These are phyloP conservation scores for Sugiyamaella smithiae DNA, from an alignment of 805 yeast species.

Conservation along the genomic window DNA sequence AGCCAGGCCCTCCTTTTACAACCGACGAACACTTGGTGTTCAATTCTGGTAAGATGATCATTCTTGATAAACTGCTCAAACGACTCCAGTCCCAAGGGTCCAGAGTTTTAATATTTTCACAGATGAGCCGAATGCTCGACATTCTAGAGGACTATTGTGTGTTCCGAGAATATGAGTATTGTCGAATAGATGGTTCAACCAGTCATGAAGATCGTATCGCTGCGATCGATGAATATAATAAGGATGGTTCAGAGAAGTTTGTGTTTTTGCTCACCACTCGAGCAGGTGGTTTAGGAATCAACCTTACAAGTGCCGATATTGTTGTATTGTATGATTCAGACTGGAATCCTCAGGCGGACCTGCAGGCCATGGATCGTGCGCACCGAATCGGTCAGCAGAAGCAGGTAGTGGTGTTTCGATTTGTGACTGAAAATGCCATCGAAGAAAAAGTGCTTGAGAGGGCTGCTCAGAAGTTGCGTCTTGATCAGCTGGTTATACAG, in stretches of 20 bases:
- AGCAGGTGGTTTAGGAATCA: slow-evolving; percentile 96
- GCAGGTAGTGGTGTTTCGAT: slow-evolving; percentile 87
- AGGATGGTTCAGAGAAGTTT: slow-evolving; percentile 75
- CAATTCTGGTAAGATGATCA: slow-evolving; percentile 89
- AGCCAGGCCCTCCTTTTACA: slow-evolving; percentile 96
- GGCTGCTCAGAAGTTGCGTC: slow-evolving; percentile 89
- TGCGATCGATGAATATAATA: slow-evolving; percentile 89
- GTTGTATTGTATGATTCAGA: slow-evolving; percentile 89
- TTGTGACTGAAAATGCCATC: slow-evolving; percentile 93
- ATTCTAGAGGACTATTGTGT: slow-evolving; percentile 89
- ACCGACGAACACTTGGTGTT: slow-evolving; percentile 88
- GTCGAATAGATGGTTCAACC: slow-evolving; percentile 93
- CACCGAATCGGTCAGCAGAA: slow-evolving; percentile 96
- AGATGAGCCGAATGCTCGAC: slow-evolving; percentile 87
- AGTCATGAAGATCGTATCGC: slow-evolving; percentile 87
- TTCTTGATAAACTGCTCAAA: slow-evolving; percentile 76
- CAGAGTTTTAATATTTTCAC: slow-evolving; percentile 85
- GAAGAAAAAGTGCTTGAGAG: slow-evolving; percentile 94
- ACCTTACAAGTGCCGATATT: slow-evolving; percentile 85
- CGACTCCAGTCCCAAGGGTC: slow-evolving; percentile 78
- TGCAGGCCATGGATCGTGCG: slow-evolving; percentile 97
- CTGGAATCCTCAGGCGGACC: slow-evolving; percentile 98
- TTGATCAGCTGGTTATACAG: slow-evolving; percentile 93
- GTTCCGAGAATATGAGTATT: slow-evolving; percentile 79
- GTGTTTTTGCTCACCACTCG: slow-evolving; percentile 84